These are phyloP conservation scores for Gracilaria vermiculophylla DNA, from an alignment of 23 red algal genomes.

Conservation along the genomic window DNA sequence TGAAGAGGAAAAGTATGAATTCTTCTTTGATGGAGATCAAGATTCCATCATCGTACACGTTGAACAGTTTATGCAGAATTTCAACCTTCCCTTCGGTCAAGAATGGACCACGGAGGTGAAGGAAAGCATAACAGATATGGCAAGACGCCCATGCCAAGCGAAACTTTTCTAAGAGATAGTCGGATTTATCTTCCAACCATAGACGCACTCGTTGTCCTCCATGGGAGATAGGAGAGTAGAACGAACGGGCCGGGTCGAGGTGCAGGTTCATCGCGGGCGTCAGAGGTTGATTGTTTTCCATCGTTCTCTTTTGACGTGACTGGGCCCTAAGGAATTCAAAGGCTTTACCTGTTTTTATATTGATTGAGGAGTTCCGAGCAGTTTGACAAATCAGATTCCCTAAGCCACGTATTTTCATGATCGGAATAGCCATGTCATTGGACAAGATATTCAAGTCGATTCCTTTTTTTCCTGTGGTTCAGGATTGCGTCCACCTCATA, in stretches of 20 bases:
- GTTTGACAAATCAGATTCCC: too few relatives aligned
- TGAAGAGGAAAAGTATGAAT: background rate
- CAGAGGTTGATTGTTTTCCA: too few relatives aligned
- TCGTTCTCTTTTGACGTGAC: too few relatives aligned
- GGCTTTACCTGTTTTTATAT: too few relatives aligned
- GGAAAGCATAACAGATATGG: too few relatives aligned
- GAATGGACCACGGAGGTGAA: background rate
- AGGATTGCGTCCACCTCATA: too few relatives aligned
- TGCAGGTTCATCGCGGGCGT: background rate
- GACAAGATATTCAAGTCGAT: too few relatives aligned
- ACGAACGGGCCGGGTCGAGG: background rate
- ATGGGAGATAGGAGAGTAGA: background rate
- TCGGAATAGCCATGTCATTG: too few relatives aligned
- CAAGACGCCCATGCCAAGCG: background rate
- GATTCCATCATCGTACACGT: background rate
- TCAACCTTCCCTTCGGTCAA: background rate
- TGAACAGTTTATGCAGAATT: background rate
- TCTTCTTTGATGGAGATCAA: background rate
- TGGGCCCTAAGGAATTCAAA: too few relatives aligned
- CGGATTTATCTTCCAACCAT: background rate
- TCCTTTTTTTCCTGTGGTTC: too few relatives aligned
- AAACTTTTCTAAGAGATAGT: background rate
- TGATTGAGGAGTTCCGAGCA: too few relatives aligned
- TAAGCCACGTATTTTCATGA: too few relatives aligned
- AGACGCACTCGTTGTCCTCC: background rate